Evolutionary conservation across 2,329 filamentous ascomycete species (phyloP).

Genomic region (Penicillium sp.): DNA sequence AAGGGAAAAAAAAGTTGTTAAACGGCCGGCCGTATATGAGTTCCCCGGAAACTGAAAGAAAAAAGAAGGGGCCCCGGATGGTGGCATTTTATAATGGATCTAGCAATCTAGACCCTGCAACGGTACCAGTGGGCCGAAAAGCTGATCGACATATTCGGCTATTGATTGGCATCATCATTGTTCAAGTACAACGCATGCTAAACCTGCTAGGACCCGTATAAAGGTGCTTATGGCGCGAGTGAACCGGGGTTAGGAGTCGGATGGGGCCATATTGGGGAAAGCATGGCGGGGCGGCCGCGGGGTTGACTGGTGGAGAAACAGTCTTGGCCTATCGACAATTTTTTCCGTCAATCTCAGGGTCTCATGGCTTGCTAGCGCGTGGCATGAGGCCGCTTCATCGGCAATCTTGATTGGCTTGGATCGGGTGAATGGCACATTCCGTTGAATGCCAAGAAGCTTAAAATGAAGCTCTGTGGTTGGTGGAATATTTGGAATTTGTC

Average conservation of each 20-base stretch:
- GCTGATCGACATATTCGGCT: slow-evolving; percentile 5
- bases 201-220: neutral
- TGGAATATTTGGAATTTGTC: slow-evolving; percentile 8
- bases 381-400: neutral
- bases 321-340: neutral
- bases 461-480: slow-evolving; percentile 10
- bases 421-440: neutral
- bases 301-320: slow-evolving; percentile 9
- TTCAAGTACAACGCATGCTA: neutral
- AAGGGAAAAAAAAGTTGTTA: neutral
- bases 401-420: neutral
- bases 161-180: slow-evolving; percentile 5
- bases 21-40: neutral
- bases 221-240: neutral
- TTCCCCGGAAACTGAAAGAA: slow-evolving; percentile 2
- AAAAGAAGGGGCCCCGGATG: neutral
- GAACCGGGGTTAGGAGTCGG: neutral
- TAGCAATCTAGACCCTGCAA: slow-evolving; percentile 2
- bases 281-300: slow-evolving; percentile 11
- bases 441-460: neutral
- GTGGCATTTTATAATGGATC: slow-evolving; percentile 14
- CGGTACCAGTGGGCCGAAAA: slow-evolving; percentile 2
- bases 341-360: neutral
- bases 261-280: slow-evolving; percentile 19
- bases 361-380: neutral